Conservation (phyloP, 2,329 filamentous ascomycete genomes). For the Pseudogymnoascus destructans region DNA sequence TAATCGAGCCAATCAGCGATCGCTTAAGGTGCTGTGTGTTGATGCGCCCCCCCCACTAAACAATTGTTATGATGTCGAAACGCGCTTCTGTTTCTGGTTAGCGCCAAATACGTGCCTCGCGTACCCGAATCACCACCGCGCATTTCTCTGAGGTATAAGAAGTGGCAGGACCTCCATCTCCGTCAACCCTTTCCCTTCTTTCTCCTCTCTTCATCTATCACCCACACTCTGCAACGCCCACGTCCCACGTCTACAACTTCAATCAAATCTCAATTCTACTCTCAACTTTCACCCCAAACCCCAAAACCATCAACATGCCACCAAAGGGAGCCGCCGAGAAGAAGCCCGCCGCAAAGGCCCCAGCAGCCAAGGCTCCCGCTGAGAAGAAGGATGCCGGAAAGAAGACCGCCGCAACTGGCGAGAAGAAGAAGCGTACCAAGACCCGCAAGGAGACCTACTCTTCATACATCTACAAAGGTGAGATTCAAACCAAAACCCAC, state of each 20-base stretch:
- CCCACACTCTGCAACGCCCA: conserved; percentile 14
- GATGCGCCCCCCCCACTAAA: neutral
- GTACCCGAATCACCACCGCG: conserved; percentile 11
- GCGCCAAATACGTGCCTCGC: conserved; percentile 7
- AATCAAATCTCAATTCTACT: conserved; percentile 28
- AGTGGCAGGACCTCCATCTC: conserved; percentile 8
- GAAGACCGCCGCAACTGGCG: conserved; percentile 92
- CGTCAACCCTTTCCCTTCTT: conserved; percentile 13
- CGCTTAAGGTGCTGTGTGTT: neutral
- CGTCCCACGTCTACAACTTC: conserved; percentile 12
- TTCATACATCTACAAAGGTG: conserved; percentile 99
- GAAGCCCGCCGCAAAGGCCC: conserved; percentile 97
- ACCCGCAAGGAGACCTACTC: conserved; percentile 99
- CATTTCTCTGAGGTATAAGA: conserved; percentile 13
- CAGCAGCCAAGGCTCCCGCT: conserved; percentile 67
- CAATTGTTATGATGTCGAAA: conserved; percentile 11
- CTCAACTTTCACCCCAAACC: conserved; percentile 19
- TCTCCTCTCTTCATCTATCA: conserved; percentile 26
- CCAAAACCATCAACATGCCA: conserved; percentile 58
- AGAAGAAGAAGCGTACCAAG: conserved; percentile 99
- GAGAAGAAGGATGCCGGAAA: conserved; percentile 99
- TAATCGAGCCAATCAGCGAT: conserved; percentile 8
- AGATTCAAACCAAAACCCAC: conserved; percentile 26
- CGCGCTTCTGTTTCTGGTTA: conserved; percentile 10
- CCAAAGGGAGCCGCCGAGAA: conserved; percentile 89